Percentiles rank a stretch among this genome's conserved stretches.
Conservation (phyloP, 2,329 filamentous ascomycete genomes). For the Akanthomyces muscarius region DNA sequence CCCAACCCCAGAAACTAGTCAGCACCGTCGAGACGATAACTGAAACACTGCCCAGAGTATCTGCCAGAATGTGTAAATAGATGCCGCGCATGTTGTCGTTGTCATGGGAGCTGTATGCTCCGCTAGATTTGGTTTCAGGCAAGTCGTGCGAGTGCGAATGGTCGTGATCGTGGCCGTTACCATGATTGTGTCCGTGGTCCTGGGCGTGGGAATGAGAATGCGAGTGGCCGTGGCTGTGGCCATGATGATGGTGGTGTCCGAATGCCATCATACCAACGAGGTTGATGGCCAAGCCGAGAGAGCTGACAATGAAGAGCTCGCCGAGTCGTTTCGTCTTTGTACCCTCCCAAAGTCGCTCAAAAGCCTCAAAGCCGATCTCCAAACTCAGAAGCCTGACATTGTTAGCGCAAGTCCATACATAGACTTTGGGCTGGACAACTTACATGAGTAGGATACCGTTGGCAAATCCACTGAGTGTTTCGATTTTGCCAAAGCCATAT, state of each 20-base stretch:
- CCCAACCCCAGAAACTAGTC: conserved; percentile 84
- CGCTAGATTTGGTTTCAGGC: conserved; percentile 32
- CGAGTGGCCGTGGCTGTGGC: conserved; percentile 35
- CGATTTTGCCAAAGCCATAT: conserved; percentile 94
- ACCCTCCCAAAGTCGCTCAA: conserved; percentile 80
- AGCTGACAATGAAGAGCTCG: conserved; percentile 85
- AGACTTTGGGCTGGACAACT: conserved; percentile 27
- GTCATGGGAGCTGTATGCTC: conserved; percentile 52
- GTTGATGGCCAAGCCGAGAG: conserved; percentile 82
- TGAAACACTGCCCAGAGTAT: conserved; percentile 89
- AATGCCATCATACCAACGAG: conserved; percentile 88
- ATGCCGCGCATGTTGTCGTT: conserved; percentile 99
- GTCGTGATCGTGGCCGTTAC: conserved; percentile 35
- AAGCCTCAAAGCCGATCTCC: conserved; percentile 92
- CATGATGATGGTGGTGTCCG: conserved; percentile 57
- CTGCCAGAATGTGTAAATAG: conserved; percentile 90
- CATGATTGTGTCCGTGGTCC: conserved; percentile 38
- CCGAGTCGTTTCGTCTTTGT: conserved; percentile 77
- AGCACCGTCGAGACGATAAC: conserved; percentile 89
- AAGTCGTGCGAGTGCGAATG: conserved; percentile 38
- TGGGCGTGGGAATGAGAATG: conserved; percentile 39
- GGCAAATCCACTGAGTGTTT: conserved; percentile 91
- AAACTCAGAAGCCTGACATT: conserved; percentile 74
- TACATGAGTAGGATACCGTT: conserved; percentile 93
- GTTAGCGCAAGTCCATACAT: not conserved